phyloP scores from a whole-genome alignment of 257 asterid genomes.

The Plantago ovata region DNA sequence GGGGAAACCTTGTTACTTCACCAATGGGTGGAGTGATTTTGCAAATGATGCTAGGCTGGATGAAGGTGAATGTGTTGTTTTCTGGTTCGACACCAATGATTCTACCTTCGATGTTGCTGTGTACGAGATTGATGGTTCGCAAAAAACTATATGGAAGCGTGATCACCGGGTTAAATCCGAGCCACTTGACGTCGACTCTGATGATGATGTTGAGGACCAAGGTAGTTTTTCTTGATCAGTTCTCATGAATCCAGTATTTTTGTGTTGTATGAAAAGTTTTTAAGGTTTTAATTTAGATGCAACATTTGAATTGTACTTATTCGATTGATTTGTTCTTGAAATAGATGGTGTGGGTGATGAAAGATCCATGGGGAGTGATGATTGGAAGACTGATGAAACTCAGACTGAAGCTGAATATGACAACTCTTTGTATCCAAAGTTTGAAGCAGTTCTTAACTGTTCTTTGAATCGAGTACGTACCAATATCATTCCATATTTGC shows the following conservation, averaged over 20 bases:
- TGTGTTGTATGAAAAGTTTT: background rate
- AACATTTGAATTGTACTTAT: background rate
- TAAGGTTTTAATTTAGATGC: background rate
- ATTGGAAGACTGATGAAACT: background rate
- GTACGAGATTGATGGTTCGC: background rate
- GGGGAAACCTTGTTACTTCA: background rate
- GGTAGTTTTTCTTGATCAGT: too few species aligned
- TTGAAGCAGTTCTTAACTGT: too few species aligned
- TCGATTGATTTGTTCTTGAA: too few species aligned
- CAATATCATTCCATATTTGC: too few species aligned
- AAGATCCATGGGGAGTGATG: background rate
- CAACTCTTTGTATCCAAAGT: too few species aligned
- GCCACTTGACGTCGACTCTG: background rate
- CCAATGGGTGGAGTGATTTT: background rate
- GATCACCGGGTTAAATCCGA: background rate
- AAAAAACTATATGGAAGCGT: background rate
- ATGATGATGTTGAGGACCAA: background rate
- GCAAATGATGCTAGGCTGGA: background rate
- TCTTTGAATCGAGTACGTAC: too few species aligned
- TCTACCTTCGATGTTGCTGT: background rate
- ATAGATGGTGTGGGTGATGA: background rate
- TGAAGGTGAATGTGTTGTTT: background rate
- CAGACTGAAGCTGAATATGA: background rate
- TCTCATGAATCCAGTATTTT: too few species aligned
- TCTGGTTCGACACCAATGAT: background rate